Evolutionary conservation across 1,284 basidiomycete species (phyloP), one percentile per base, ranked within the genome.

Genomic region (Fomitopsis palustris): DNA sequence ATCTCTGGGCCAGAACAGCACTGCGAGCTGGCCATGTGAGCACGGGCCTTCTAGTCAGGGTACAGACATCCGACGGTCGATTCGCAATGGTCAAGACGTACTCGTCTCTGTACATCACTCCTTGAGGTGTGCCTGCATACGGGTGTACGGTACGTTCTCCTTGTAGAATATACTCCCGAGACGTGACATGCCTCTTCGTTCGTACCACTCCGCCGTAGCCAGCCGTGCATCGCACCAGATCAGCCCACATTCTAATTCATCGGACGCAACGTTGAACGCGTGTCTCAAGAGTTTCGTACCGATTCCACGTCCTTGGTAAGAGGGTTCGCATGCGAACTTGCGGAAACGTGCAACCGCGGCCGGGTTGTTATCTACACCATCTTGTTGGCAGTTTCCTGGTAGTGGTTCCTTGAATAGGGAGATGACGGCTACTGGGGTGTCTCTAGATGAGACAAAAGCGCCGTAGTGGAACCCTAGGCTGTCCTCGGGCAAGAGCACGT

Each of bases 161-260:
- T 85, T 86, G 69, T 65, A 81, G 67, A 87, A 85, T 0, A 57
- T 69, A n/a, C 74, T 70, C 16, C 83, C 83, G 60, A 82, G 81
- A 14, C 72, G 61, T 21, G 64, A 45, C 70, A 86, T 74, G 1
- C 83, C 84, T 55, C 81, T 75, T 59, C 76, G 80, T 62, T 76
- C 69, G 67, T 85, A 87, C 84, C 84, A 87, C 33, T 60, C 71
- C 25, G 72, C 65, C 21, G 73, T 78, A 21, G 76, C 72, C 53
- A 72, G 64, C 61, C 84, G 71, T 9, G 83, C 84, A 66, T 86
- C 83, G 69, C 83, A 86, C 83, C 83, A 87, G 5, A 83, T 69
- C 14, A 78, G 64, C 2, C 59, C 62, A 19, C 74, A 78, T 16
- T 72, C 72, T 52, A 78, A 63, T 52, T 79, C 71, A 14, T 69